A percentile compares a stretch with the other conserved stretches of the same genome.
These are phyloP conservation scores for Claviceps quebecensis DNA, from an alignment of 2,329 filamentous ascomycete genomes.

Conservation along the genomic window DNA sequence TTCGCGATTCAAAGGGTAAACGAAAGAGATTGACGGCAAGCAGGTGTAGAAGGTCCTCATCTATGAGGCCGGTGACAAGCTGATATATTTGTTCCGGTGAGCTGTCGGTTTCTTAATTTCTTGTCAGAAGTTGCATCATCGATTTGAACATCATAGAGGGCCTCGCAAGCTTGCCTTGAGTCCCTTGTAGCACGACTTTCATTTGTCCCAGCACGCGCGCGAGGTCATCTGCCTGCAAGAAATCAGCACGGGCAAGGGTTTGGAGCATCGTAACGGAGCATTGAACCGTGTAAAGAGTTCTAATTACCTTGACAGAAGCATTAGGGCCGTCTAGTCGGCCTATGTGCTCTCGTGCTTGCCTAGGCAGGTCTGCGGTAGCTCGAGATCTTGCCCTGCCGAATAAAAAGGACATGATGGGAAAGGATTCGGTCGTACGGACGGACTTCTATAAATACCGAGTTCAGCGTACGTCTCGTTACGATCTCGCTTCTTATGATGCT, in stretches of 20 bases:
- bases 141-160: background rate
- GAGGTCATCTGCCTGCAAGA: slow-evolving; percentile 64
- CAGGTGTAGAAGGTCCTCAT: slow-evolving; percentile 76
- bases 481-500: background rate
- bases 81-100: slow-evolving; percentile 79
- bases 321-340: slow-evolving; percentile 36
- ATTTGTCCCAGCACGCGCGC: slow-evolving; percentile 77
- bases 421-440: background rate
- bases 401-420: slow-evolving; percentile 35
- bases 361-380: slow-evolving; percentile 38
- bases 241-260: slow-evolving; percentile 7
- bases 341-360: slow-evolving; percentile 41
- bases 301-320: slow-evolving; percentile 31
- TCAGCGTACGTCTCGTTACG: background rate
- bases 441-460: background rate
- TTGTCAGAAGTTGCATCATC: background rate
- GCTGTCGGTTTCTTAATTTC: slow-evolving; percentile 58
- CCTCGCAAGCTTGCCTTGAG: slow-evolving; percentile 51
- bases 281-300: background rate
- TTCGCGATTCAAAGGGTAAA: slow-evolving; percentile 88
- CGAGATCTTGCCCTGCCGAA: slow-evolving; percentile 39
- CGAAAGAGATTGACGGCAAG: slow-evolving; percentile 72
- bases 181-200: slow-evolving; percentile 87
- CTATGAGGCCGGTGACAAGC: slow-evolving; percentile 70
- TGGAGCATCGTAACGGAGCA: background rate